A percentile compares a stretch with the other conserved stretches of the same genome.
These are phyloP conservation scores for Pouteria campechiana DNA, from an alignment of 179 eudicot species.

Conservation along the genomic window DNA sequence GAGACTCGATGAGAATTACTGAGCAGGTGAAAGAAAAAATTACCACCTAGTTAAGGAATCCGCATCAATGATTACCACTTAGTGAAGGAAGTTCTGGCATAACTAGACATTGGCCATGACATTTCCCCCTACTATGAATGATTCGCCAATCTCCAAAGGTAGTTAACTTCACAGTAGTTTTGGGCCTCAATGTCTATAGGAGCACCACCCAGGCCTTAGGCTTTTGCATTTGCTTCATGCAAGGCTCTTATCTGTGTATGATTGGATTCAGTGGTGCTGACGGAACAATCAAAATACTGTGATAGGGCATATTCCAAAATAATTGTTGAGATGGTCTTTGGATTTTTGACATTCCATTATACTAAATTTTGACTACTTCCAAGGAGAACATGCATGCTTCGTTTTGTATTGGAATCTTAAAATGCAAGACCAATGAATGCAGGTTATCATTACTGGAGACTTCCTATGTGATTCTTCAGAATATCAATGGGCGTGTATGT, in stretches of 20 bases:
- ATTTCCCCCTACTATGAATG: too few relatives aligned
- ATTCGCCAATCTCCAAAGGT: too few relatives aligned
- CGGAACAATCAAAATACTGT: neutral
- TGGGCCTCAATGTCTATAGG: too few relatives aligned
- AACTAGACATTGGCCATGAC: too few relatives aligned
- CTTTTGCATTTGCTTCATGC: too few relatives aligned
- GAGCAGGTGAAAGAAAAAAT: too few relatives aligned
- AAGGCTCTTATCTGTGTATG: neutral
- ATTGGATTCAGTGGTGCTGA: neutral
- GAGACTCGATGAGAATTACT: too few relatives aligned
- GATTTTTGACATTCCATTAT: neutral
- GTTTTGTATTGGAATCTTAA: neutral
- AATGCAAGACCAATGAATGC: slow-evolving; percentile 13
- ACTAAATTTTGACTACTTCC: neutral
- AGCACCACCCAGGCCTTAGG: too few relatives aligned
- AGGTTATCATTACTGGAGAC: slow-evolving; percentile 81
- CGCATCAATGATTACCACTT: too few relatives aligned
- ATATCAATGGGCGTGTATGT: slow-evolving; percentile 68
- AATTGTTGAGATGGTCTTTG: neutral
- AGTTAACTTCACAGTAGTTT: too few relatives aligned
- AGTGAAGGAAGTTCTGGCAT: too few relatives aligned
- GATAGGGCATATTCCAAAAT: neutral
- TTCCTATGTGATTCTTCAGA: slow-evolving; percentile 63
- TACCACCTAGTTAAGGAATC: too few relatives aligned
- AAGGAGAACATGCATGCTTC: neutral